These are phyloP conservation scores for Mortierella sp. DNA, from an alignment of 371 early-diverging fungal species.

Conservation along the genomic window DNA sequence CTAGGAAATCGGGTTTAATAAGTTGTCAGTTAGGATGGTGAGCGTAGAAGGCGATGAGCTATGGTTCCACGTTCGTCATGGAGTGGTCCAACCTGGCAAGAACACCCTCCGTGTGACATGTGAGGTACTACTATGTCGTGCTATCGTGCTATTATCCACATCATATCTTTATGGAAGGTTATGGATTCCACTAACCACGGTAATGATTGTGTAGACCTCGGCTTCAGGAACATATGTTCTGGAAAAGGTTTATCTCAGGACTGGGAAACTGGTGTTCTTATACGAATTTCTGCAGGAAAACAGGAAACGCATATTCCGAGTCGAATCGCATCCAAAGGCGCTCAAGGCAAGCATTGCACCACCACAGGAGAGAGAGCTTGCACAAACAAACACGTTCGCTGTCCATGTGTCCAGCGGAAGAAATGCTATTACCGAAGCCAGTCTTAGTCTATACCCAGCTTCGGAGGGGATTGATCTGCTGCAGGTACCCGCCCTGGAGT, in stretches of 20 bases:
- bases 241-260: slow-evolving; percentile 67
- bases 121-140: slow-evolving; percentile 57
- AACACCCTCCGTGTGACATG: slow-evolving; percentile 71
- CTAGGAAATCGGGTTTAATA: slow-evolving; percentile 62
- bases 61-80: slow-evolving; percentile 49
- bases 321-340: slow-evolving; percentile 61
- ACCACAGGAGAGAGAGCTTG: slow-evolving; percentile 49
- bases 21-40: slow-evolving; percentile 64
- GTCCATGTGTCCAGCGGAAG: slow-evolving; percentile 54
- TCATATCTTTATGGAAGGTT: no score
- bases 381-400: slow-evolving; percentile 47
- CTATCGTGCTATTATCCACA: background rate
- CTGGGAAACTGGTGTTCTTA: slow-evolving; percentile 66
- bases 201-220: slow-evolving; percentile 55
- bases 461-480: slow-evolving; percentile 50
- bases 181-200: background rate
- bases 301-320: slow-evolving; percentile 66
- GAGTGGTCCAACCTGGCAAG: slow-evolving; percentile 70
- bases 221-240: slow-evolving; percentile 73
- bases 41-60: slow-evolving; percentile 68
- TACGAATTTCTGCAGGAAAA: slow-evolving; percentile 72
- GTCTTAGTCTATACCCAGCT: slow-evolving; percentile 33
- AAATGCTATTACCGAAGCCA: slow-evolving; percentile 44
- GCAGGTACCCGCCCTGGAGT: slow-evolving; percentile 16
- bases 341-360: slow-evolving; percentile 48